Conservation (phyloP, 257 asterid species). For the Sherardia arvensis region DNA sequence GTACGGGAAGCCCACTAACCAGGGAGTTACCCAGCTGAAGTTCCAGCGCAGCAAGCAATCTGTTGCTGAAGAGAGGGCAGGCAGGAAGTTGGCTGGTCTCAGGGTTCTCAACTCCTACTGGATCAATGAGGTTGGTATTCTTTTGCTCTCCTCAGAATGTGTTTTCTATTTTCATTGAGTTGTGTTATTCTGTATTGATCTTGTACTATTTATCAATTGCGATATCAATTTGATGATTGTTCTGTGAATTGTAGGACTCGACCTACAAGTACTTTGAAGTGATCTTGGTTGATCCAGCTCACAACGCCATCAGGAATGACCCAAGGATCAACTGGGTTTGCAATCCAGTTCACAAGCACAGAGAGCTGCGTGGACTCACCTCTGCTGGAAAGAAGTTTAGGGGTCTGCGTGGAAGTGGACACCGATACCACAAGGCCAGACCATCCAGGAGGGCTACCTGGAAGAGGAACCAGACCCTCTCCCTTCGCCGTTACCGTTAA, state of each 20-base stretch:
- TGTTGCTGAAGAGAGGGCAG: slow-evolving; percentile 23
- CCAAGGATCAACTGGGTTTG: slow-evolving; percentile 17
- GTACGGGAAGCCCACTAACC: slow-evolving; percentile 21
- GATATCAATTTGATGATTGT: too few relatives aligned
- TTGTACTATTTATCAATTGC: too few relatives aligned
- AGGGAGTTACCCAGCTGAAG: slow-evolving; percentile 22
- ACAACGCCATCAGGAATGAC: slow-evolving; percentile 15
- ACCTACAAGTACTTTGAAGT: slow-evolving; percentile 20
- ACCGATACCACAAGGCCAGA: slow-evolving; percentile 17
- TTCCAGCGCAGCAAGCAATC: slow-evolving; percentile 21
- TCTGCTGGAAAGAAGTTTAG: slow-evolving; percentile 20
- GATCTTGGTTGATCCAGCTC: slow-evolving; percentile 19
- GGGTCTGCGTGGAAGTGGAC: slow-evolving; percentile 22
- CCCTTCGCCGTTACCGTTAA: slow-evolving; percentile 21
- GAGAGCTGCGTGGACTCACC: slow-evolving; percentile 19
- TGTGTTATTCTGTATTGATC: too few relatives aligned
- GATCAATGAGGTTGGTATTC: slow-evolving; percentile 14
- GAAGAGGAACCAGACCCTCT: slow-evolving; percentile 23
- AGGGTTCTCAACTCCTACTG: slow-evolving; percentile 22
- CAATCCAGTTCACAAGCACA: slow-evolving; percentile 21
- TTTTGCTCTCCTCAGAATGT: not conserved
- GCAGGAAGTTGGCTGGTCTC: slow-evolving; percentile 22
- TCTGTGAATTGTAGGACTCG: slow-evolving; percentile 11
- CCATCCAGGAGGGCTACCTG: slow-evolving; percentile 25
- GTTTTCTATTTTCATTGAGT: too few relatives aligned